Evolutionary conservation across 495 filamentous ascomycete species (phyloP), one percentile per base, ranked within the genome.

Genomic region (Hypomontagnella submonticulosa): DNA sequence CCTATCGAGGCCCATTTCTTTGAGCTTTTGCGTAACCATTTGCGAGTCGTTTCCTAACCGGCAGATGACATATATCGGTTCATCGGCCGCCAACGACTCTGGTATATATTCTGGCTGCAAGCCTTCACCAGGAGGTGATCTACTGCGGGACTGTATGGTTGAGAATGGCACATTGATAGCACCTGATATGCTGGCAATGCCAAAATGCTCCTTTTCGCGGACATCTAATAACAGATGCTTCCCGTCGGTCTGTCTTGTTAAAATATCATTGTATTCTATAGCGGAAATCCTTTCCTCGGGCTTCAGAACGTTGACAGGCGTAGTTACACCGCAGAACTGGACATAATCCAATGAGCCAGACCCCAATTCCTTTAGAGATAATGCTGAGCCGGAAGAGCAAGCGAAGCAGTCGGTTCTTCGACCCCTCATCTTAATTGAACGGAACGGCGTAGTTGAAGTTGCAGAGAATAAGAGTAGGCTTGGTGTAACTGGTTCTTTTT

Each of bases 31-130:
- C 0, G 92, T 87, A 0, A 87, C 89, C 49, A 92, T 73, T 72
- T 97, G 95, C 0, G 92, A 96, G 72, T 99, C 95, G 66, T 97
- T 92, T 2, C 95, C 95, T 1, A 89, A 83, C 13, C 92, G 85
- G 70, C 95, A 99, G 0, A 99, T 82, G 1, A 96, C 87, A 70
- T 91, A 90, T 8, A 97, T 81, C 0, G 80, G 75, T 13, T 73
- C 63, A 51, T 82, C 72, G 3, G 58, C 20, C 0, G 75, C 64
- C 1, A 79, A 50, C 9, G 61, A 57, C 12, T 68, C 53, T 0
- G 83, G 81, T 5, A 87, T 51, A 81, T 82, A 86, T n/a, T 76
- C 60, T 3, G 77, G 78, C 7, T 7, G 41, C 2, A 30, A 23
- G 10, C 10, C 40, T 19, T 69, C 63, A 3, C 58, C 69, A n/a